Evolutionary conservation across 2,329 filamentous ascomycete genomes (phyloP).

Genomic region (Fusarium caatingaense): DNA sequence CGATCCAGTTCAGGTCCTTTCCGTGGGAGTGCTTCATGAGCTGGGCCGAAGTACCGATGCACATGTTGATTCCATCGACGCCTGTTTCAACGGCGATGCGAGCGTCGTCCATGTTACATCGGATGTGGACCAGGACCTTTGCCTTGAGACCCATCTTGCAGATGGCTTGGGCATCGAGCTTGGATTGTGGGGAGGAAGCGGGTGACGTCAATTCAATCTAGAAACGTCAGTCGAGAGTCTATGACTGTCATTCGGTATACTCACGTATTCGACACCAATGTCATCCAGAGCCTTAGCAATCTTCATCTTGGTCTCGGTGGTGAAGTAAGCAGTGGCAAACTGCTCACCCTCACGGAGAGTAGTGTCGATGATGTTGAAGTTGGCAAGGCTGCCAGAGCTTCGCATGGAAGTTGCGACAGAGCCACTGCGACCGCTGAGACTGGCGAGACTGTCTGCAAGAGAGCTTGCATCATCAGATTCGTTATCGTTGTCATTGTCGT

Average conservation of each 20-base stretch:
- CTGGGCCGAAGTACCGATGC: slow-evolving; percentile 86
- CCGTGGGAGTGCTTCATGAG: slow-evolving; percentile 88
- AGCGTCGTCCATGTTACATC: slow-evolving; percentile 61
- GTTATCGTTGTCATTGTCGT: slow-evolving; percentile 8
- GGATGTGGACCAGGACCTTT: slow-evolving; percentile 47
- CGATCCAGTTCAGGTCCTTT: slow-evolving; percentile 91
- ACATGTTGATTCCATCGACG: slow-evolving; percentile 71
- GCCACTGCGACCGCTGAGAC: slow-evolving; percentile 12
- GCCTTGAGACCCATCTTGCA: slow-evolving; percentile 93
- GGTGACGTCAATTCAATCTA: slow-evolving; percentile 81
- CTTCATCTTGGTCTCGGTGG: slow-evolving; percentile 62
- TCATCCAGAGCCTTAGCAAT: slow-evolving; percentile 50
- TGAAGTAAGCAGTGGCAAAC: slow-evolving; percentile 79
- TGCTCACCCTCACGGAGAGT: slow-evolving; percentile 46
- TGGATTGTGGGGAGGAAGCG: slow-evolving; percentile 86
- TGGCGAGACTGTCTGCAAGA: slow-evolving; percentile 15
- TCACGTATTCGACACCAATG: slow-evolving; percentile 64
- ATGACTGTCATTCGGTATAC: neutral
- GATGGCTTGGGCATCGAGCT: slow-evolving; percentile 87
- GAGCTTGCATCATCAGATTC: slow-evolving; percentile 23
- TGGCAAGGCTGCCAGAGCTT: slow-evolving; percentile 27
- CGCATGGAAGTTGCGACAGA: slow-evolving; percentile 27
- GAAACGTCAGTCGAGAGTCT: neutral
- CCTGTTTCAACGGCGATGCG: slow-evolving; percentile 84
- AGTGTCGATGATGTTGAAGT: slow-evolving; percentile 44